Evolutionary conservation across 441 rosid species (phyloP), one percentile per base, ranked within the genome.

Genomic region (Melastoma candidum): DNA sequence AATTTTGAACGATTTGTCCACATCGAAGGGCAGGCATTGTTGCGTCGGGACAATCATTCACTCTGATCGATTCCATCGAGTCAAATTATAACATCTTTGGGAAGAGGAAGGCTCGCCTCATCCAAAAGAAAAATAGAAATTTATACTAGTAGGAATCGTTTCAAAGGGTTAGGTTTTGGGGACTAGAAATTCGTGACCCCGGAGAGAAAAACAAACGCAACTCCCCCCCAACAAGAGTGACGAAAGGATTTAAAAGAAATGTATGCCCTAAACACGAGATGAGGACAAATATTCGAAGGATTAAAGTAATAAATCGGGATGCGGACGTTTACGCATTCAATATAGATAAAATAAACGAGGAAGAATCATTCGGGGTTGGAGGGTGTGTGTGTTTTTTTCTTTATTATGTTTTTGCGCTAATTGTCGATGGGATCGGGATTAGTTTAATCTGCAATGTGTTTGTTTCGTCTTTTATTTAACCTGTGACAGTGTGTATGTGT

Each of bases 281-380:
- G 51, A 71, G 8, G 74, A 71, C 77, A 78, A 68, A 66, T 62
- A 78, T 78, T 73, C 80, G 66, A 75, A 71, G 66, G 61, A 64
- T 57, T 70, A 68, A 61, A 68, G 54, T 52, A 68, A 66, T 39
- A 43, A 8, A 64, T 48, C 41, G 36, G 53, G 55, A 49, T 43
- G 53, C 17, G 32, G 54, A 13, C 27, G 54, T 26, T 26, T 27
- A 49, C 0, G 29, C 26, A 14, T 3, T 10, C 3, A 25, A 11
- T 14, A 47, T 27, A 27, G 27, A 25, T 1, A 17, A 32, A 26
- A 26, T n/a, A 1, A 12, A 1, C 14, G 13, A 53, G 26, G 56
- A 67, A 52, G 53, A 26, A 55, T 25, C 62, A 53, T 52, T 59
- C 12, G 66, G 65, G 64, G 41, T 47, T 49, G 25, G 55, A 39